A percentile compares a stretch with the other conserved stretches of the same genome.
Evolutionary conservation across 2,329 filamentous ascomycete genomes (phyloP).

Genomic region (Aspergillus fischeri): DNA sequence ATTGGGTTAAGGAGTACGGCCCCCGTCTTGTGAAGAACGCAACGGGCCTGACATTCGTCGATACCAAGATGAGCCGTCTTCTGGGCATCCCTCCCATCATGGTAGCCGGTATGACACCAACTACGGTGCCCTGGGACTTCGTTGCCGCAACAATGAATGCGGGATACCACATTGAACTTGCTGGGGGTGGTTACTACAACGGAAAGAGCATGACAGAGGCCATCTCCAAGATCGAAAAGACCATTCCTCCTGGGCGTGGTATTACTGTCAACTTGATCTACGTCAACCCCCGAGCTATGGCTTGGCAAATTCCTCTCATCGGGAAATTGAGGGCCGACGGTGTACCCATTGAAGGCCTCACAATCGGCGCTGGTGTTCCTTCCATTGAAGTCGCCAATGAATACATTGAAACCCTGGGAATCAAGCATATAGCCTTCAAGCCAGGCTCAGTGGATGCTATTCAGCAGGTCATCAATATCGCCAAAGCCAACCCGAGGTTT

Average conservation of each 20-base stretch:
- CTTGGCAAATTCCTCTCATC: conserved; percentile 85
- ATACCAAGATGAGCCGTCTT: conserved; percentile 91
- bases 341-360: conserved; percentile 85
- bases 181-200: conserved; percentile 84
- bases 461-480: conserved; percentile 85
- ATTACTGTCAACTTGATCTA: conserved; percentile 91
- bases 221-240: conserved; percentile 76
- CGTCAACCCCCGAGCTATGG: conserved; percentile 83
- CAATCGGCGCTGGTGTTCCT: conserved; percentile 86
- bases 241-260: conserved; percentile 78
- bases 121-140: conserved; percentile 86
- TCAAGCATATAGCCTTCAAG: conserved; percentile 93
- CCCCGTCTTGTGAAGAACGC: conserved; percentile 90
- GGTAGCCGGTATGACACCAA: conserved; percentile 89
- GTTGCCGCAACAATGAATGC: conserved; percentile 90
- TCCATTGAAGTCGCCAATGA: conserved; percentile 90
- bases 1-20: conserved; percentile 97
- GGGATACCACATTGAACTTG: conserved; percentile 90
- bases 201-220: conserved; percentile 78
- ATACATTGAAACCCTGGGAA: conserved; percentile 85
- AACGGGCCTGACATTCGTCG: conserved; percentile 82
- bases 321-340: conserved; percentile 76
- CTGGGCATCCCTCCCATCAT: conserved; percentile 80
- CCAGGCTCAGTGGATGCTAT: conserved; percentile 85
- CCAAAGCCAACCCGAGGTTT: conserved; percentile 84